Conservation (phyloP, 148 eudicot species). For the Camellia japonica region DNA sequence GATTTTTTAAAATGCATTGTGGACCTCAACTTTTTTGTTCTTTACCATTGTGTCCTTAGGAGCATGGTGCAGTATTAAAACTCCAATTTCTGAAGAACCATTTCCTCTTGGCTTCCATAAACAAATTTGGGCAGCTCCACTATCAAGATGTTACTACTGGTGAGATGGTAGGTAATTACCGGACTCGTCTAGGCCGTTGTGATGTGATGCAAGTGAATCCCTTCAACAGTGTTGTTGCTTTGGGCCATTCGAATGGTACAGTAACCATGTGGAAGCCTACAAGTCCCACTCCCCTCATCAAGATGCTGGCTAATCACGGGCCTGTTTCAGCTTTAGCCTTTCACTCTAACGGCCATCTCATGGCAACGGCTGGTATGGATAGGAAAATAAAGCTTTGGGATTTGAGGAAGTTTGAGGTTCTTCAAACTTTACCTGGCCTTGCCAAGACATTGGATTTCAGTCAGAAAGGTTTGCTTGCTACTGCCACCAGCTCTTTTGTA, state of each 20-base stretch:
- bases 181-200: slow-evolving; percentile 65
- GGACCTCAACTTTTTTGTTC: neutral
- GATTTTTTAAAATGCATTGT: neutral
- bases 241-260: slow-evolving; percentile 68
- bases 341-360: slow-evolving; percentile 72
- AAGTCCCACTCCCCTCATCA: slow-evolving; percentile 63
- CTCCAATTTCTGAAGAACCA: slow-evolving; percentile 75
- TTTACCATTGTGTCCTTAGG: slow-evolving; percentile 34
- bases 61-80: slow-evolving; percentile 70
- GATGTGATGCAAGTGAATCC: slow-evolving; percentile 65
- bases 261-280: slow-evolving; percentile 91
- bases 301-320: slow-evolving; percentile 75
- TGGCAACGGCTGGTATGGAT: slow-evolving; percentile 83
- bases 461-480: slow-evolving; percentile 75
- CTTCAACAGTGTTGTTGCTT: slow-evolving; percentile 51
- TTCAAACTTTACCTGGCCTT: slow-evolving; percentile 60
- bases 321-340: slow-evolving; percentile 66
- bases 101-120: slow-evolving; percentile 66
- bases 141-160: slow-evolving; percentile 80
- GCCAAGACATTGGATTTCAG: slow-evolving; percentile 71
- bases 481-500: slow-evolving; percentile 56
- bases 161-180: slow-evolving; percentile 48
- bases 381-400: slow-evolving; percentile 83
- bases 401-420: slow-evolving; percentile 62
- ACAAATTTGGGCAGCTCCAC: slow-evolving; percentile 71